phyloP scores from a whole-genome alignment of 2,329 filamentous ascomycete genomes.

The Curvularia lunata region DNA sequence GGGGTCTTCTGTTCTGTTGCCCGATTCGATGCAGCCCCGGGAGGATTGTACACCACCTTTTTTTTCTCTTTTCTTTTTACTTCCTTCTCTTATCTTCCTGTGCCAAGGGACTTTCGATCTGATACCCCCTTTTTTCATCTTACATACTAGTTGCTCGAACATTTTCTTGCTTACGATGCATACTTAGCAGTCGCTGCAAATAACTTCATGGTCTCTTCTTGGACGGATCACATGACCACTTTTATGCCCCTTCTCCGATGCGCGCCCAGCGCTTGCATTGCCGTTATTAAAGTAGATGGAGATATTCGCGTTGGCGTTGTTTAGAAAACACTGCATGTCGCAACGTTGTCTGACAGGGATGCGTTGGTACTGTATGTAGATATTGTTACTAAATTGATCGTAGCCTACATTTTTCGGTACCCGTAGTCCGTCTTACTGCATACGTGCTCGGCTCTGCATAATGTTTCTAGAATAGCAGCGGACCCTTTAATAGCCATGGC shows the following conservation, averaged over 20 bases:
- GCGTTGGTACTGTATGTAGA: background rate
- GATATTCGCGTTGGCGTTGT: background rate
- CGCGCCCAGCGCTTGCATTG: background rate
- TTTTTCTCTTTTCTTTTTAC: constrained; percentile 11
- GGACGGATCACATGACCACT: constrained; percentile 1
- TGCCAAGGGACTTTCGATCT: constrained; percentile 33
- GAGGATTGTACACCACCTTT: constrained; percentile 15
- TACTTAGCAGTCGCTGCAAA: constrained; percentile 5
- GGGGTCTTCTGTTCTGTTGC: constrained; percentile 4
- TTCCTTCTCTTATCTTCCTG: constrained; percentile 12
- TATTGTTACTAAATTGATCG: background rate
- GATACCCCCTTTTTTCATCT: constrained; percentile 38
- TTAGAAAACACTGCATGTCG: constrained; percentile 2
- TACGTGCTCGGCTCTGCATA: background rate
- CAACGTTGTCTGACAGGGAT: background rate
- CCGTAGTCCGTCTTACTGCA: constrained; percentile 9
- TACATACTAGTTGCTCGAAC: constrained; percentile 19
- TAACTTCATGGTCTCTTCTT: constrained; percentile 3
- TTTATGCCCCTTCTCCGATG: background rate
- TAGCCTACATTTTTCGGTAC: constrained; percentile 5
- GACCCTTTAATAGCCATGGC: constrained; percentile 1
- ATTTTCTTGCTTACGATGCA: constrained; percentile 13
- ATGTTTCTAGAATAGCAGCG: background rate
- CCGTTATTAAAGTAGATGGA: background rate
- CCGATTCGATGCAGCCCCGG: constrained; percentile 13